Evolutionary conservation across 306 rosid species (phyloP).

Genomic region (Vigna hirtella): DNA sequence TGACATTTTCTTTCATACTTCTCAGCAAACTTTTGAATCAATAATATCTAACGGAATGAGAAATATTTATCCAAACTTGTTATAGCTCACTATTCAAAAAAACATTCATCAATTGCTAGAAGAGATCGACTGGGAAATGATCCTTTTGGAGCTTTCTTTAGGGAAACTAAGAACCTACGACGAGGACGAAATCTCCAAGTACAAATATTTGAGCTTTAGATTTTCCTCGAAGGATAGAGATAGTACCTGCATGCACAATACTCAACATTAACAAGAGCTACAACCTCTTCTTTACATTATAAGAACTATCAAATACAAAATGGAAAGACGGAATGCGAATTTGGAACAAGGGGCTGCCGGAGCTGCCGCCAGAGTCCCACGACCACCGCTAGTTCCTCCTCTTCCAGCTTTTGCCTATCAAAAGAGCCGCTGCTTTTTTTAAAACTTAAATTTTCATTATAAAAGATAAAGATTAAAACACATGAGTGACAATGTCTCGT

Average conservation of each 20-base stretch:
- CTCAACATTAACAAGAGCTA: constrained; percentile 35
- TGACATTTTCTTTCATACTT: constrained; percentile 72
- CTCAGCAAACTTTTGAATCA: constrained; percentile 73
- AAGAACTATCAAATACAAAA: background rate
- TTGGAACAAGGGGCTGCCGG: background rate
- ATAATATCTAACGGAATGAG: constrained; percentile 79
- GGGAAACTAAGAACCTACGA: constrained; percentile 86
- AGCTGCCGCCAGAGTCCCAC: too few relatives aligned
- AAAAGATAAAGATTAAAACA: too few relatives aligned
- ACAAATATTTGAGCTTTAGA: constrained; percentile 92
- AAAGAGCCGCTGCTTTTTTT: too few relatives aligned
- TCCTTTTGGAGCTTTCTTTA: constrained; percentile 96
- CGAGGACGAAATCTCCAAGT: constrained; percentile 84
- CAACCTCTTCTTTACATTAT: constrained; percentile 16
- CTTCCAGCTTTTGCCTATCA: too few relatives aligned
- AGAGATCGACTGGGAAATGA: constrained; percentile 89
- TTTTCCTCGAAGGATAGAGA: constrained; percentile 91
- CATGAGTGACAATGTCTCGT: too few relatives aligned
- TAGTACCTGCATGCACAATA: constrained; percentile 66
- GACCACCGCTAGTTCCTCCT: too few relatives aligned
- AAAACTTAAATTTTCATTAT: too few relatives aligned
- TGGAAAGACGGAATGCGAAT: background rate
- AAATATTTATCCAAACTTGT: constrained; percentile 86
- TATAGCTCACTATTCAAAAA: constrained; percentile 91
- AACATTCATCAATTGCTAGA: constrained; percentile 87